phyloP scores from a whole-genome alignment of 2,329 filamentous ascomycete species.

The Xylaria sp. region DNA sequence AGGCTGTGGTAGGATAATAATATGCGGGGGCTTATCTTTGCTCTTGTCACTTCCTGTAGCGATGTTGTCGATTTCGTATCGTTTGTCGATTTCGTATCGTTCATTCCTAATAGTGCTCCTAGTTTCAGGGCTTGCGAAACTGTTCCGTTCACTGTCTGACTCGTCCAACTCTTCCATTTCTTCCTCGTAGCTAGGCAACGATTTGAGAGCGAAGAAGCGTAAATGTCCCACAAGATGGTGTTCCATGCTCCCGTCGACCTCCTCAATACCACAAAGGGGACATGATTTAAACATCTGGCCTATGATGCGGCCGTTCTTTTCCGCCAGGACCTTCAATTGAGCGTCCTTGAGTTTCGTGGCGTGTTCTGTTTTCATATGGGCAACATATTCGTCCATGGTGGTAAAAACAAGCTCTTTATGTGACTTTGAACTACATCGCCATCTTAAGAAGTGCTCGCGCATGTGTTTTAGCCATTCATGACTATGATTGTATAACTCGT shows the following conservation, averaged over 20 bases:
- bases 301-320: not conserved
- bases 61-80: no score
- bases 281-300: slow-evolving; percentile 1
- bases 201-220: not conserved
- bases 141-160: not conserved
- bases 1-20: no score
- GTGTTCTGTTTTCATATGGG: slow-evolving; percentile 10
- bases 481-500: slow-evolving; percentile 1
- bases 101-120: slow-evolving; percentile 3
- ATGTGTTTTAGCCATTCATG: slow-evolving; percentile 5
- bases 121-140: not conserved
- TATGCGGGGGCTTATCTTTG: no score
- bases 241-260: not conserved
- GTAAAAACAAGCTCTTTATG: not conserved
- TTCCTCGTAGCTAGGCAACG: slow-evolving; percentile 9
- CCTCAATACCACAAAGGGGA: not conserved
- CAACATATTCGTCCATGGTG: slow-evolving; percentile 3
- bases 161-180: not conserved
- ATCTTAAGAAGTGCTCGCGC: not conserved
- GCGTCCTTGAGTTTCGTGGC: not conserved
- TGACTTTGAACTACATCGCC: slow-evolving; percentile 3
- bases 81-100: no score
- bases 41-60: no score
- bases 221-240: slow-evolving; percentile 9
- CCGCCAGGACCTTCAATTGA: not conserved